Base-by-base conservation (phyloP, 2,329 filamentous ascomycete species). In the Pseudogymnoascus sp. region DNA sequence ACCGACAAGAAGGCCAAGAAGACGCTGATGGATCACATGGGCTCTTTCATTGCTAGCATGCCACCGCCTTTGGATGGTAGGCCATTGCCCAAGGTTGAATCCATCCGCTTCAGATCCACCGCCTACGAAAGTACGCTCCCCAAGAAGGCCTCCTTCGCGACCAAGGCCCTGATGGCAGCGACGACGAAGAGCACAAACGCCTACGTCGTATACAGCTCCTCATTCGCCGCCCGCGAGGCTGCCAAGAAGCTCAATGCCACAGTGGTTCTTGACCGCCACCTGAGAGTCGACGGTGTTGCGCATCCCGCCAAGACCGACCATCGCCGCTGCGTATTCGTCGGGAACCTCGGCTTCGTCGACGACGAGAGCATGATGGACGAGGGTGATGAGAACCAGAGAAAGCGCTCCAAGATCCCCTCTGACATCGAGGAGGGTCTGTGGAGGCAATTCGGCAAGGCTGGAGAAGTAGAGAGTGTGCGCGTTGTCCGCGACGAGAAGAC, bases 161-260 rank as follows among this genome's bases (percentile, higher is more conserved):
- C 90, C 67, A 91, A 92, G 71, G 86, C 91, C 21, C 78, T 97
- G 61, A 92, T 96, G 86, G 86, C 89, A 62, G 84, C 90, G 18
- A 99, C 95, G 1, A 94, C 92, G 0, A 90, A 89, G 69, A 95
- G 89, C 63, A 91, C 92, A 61, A 96, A 99, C 71, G 94, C 94
- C 52, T 99, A 99, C 71, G 90, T 82, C 28, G 91, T 99, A 56
- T 96, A 94, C 76, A 87, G 84, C 41, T 90, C 88, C 1, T 74
- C 82, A 1, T 76, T 82, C 7, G 90, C 89, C 2, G 91, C 90
- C 10, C 84, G 90, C 59, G 83, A 86, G 66, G 92, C 92, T 2
- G 83, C 86, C 52, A 78, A 83, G 64, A 81, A 82, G 37, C 82
- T 99, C 38, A 99, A 99, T 67, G 94, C 92, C 56, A 89, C 83